Percentiles rank a stretch among this genome's conserved stretches.
Evolutionary conservation across 371 early-diverging fungal species (phyloP).

Genomic region (Mucor racemosus): DNA sequence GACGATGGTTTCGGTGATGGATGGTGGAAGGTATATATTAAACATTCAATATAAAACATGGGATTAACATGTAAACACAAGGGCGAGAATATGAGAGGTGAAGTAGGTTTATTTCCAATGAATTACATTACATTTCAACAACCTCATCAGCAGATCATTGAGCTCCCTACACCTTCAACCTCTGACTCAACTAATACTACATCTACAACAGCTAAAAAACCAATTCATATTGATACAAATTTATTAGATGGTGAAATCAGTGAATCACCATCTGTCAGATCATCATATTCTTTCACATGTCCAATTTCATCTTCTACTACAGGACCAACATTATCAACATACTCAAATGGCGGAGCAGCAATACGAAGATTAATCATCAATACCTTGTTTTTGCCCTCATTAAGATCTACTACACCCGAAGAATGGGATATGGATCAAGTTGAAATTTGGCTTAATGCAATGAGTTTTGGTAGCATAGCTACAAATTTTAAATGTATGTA

Average conservation of each 20-base stretch:
- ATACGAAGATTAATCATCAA: slow-evolving; percentile 13
- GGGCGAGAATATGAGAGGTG: slow-evolving; percentile 57
- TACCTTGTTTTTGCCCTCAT: slow-evolving; percentile 18
- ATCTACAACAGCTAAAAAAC: neutral
- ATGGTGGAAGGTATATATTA: slow-evolving; percentile 79
- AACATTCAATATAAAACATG: neutral
- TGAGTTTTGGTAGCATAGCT: slow-evolving; percentile 58
- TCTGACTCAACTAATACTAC: slow-evolving; percentile 7
- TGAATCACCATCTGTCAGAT: slow-evolving; percentile 6
- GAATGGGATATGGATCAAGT: slow-evolving; percentile 68
- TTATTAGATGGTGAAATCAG: neutral
- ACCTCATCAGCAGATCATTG: slow-evolving; percentile 34
- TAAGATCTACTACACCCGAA: slow-evolving; percentile 31
- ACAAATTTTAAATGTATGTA: slow-evolving; percentile 62
- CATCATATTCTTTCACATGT: slow-evolving; percentile 14
- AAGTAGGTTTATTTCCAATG: slow-evolving; percentile 74
- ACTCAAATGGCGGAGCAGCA: neutral
- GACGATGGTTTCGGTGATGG: slow-evolving; percentile 85
- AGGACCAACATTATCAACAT: neutral
- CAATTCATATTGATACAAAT: slow-evolving; percentile 2
- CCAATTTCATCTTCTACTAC: slow-evolving; percentile 5
- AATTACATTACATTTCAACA: slow-evolving; percentile 76
- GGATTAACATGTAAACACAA: slow-evolving; percentile 47
- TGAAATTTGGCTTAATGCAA: slow-evolving; percentile 60
- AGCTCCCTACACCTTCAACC: slow-evolving; percentile 19